Percentiles rank a stretch among this genome's conserved stretches.
phyloP scores from a whole-genome alignment of 345 rosid species.

The Aquilaria yunnanensis region DNA sequence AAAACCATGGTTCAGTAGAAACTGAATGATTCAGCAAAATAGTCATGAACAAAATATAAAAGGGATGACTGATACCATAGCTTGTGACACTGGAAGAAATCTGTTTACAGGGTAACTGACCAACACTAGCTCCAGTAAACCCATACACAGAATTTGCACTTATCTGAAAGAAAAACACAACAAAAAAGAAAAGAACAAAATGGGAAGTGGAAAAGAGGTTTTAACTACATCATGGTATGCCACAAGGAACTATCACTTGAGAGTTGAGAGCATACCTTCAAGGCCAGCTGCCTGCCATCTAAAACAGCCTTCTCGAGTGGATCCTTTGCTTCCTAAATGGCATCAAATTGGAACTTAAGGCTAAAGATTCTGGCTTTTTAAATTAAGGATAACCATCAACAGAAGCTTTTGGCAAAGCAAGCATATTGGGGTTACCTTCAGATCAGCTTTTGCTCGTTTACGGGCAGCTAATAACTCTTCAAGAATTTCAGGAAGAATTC shows the following conservation, averaged over 20 bases:
- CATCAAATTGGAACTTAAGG: not conserved
- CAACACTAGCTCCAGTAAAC: constrained; percentile 94
- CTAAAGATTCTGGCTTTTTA: not conserved
- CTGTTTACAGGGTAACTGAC: constrained; percentile 89
- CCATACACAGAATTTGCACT: constrained; percentile 99
- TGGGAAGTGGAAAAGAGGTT: not conserved
- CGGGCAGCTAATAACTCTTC: constrained; percentile 93
- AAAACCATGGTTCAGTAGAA: constrained; percentile 19
- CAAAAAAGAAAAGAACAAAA: constrained; percentile 8
- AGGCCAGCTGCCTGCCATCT: constrained; percentile 94
- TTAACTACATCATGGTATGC: not conserved
- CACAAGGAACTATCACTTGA: constrained; percentile 7
- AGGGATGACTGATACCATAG: constrained; percentile 51
- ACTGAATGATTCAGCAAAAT: not conserved
- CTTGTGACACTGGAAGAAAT: constrained; percentile 99
- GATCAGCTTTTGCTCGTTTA: constrained; percentile 92
- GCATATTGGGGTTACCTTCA: constrained; percentile 48
- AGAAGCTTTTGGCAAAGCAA: constrained; percentile 10
- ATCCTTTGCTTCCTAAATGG: constrained; percentile 79
- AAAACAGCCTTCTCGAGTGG: constrained; percentile 95
- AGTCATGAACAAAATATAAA: not conserved
- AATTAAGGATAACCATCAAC: not conserved
- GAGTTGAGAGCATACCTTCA: constrained; percentile 52
- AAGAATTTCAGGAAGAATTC: constrained; percentile 98
- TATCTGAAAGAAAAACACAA: constrained; percentile 38